Base-by-base conservation (phyloP, 106 monocot genomes). In the Hemerocallis citrina region DNA sequence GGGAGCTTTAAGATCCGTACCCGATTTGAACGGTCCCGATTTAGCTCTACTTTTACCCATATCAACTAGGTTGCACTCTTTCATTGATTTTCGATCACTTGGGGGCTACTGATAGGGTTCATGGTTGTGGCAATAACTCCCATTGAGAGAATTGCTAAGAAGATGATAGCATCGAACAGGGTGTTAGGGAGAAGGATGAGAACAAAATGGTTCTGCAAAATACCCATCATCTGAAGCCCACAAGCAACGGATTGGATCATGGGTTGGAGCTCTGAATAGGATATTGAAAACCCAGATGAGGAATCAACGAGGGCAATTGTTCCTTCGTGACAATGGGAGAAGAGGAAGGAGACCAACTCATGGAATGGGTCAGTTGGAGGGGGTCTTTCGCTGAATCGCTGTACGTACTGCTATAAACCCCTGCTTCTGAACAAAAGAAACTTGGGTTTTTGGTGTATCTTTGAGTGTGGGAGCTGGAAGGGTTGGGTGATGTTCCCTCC, bases 391-490 rank as follows among this genome's bases (percentile, higher is more conserved):
- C n/a, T n/a, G n/a, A n/a, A n/a, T 56, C 64, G 8, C 44, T 10
- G 76, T 88, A 75, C n/a, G 36, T 76, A 78, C 81, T 81, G 63
- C 28, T 61, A 60, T 88, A 87, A 52, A 92, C 58, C 17, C 92
- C 92, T 4, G 84, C 74, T 55, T 60, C 57, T 9, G 71, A 65
- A 48, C 57, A 84, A 72, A 63, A 89, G 38, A 70, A 78, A 50
- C 10, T 41, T 15, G 65, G 68, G 31, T 20, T 33, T 48, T 31
- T n/a, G n/a, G n/a, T n/a, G n/a, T n/a, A n/a, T n/a, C n/a, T n/a
- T n/a, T n/a, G n/a, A n/a, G n/a, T n/a, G n/a, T 22, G 2, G 45
- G n/a, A 10, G 31, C 34, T 46, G 46, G 23, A 32, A 29, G 59
- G 68, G 11, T 35, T 19, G n/a, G 42, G 7, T 0, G 64, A 12